Conservation (phyloP, 441 rosid genomes). For the Arabidopsis hybrid region DNA sequence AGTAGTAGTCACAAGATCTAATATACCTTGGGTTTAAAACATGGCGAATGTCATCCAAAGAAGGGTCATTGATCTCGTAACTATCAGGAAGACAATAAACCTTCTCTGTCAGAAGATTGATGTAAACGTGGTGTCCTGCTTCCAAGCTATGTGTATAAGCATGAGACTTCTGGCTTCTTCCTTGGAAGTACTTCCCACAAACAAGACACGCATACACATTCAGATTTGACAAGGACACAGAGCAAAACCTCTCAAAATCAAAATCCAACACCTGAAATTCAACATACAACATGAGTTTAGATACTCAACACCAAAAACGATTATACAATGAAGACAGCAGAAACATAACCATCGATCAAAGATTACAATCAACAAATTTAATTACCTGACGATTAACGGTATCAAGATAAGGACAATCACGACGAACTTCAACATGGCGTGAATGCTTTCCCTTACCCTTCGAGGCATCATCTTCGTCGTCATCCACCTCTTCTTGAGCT, state of each 20-base stretch:
- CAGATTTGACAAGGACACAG: conserved; percentile 86
- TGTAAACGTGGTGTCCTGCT: conserved; percentile 94
- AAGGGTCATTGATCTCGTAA: conserved; percentile 92
- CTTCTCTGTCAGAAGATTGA: conserved; percentile 88
- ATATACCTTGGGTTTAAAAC: conserved; percentile 86
- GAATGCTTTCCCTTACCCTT: conserved; percentile 47
- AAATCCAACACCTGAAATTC: conserved; percentile 85
- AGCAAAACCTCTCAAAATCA: conserved; percentile 97
- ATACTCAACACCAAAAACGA: no score
- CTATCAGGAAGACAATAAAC: conserved; percentile 98
- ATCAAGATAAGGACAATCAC: conserved; percentile 96
- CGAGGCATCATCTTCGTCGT: conserved; percentile 47
- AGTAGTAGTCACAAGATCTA: background rate
- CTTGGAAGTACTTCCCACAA: conserved; percentile 96
- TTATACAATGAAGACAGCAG: background rate
- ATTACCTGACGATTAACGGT: conserved; percentile 95
- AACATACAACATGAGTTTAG: background rate
- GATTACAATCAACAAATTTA: background rate
- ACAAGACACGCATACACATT: conserved; percentile 96
- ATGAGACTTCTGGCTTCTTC: conserved; percentile 93
- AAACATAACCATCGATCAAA: background rate
- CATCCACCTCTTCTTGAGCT: conserved; percentile 41
- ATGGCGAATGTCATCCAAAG: conserved; percentile 92
- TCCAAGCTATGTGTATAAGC: conserved; percentile 99
- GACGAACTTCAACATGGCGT: conserved; percentile 74